phyloP scores from a whole-genome alignment of 345 rosid species.

The Hypericum perforatum region DNA sequence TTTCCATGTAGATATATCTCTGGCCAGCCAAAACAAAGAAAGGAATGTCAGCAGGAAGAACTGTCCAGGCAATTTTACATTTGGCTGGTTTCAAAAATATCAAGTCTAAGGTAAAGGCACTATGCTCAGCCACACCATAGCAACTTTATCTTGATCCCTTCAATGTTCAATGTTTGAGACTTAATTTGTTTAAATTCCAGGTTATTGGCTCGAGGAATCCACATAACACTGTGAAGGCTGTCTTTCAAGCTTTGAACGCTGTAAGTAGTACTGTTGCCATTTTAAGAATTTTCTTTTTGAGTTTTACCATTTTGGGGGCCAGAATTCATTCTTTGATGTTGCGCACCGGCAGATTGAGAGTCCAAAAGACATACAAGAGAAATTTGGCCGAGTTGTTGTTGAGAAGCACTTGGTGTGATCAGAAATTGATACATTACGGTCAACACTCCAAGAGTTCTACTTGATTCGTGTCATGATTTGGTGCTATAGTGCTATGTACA shows the following conservation, averaged over 20 bases:
- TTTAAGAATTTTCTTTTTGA: not conserved
- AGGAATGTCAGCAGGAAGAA: conserved; percentile 90
- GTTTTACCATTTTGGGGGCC: not conserved
- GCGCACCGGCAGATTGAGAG: conserved; percentile 59
- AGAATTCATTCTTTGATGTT: not conserved
- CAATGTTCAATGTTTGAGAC: conserved; percentile 4
- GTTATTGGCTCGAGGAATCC: conserved; percentile 93
- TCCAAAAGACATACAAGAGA: conserved; percentile 86
- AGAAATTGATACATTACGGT: too few relatives aligned
- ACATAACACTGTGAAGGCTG: conserved; percentile 84
- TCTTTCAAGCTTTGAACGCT: conserved; percentile 83
- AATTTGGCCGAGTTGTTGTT: conserved; percentile 86
- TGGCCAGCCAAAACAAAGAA: conserved; percentile 90
- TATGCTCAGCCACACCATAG: not conserved
- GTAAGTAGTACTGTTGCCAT: conserved; percentile 36
- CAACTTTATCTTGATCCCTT: not conserved
- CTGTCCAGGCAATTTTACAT: conserved; percentile 59
- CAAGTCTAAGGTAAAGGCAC: conserved; percentile 73
- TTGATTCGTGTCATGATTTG: too few relatives aligned
- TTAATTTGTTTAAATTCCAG: conserved; percentile 19
- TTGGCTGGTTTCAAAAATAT: conserved; percentile 90
- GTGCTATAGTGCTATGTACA: too few relatives aligned
- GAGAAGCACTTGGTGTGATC: conserved; percentile 62
- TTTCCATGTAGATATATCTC: conserved; percentile 53
- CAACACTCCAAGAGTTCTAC: too few relatives aligned